Evolutionary conservation across 225 moss, liverwort and hornwort species (phyloP).

Genomic region (Pleurozium schreberi): DNA sequence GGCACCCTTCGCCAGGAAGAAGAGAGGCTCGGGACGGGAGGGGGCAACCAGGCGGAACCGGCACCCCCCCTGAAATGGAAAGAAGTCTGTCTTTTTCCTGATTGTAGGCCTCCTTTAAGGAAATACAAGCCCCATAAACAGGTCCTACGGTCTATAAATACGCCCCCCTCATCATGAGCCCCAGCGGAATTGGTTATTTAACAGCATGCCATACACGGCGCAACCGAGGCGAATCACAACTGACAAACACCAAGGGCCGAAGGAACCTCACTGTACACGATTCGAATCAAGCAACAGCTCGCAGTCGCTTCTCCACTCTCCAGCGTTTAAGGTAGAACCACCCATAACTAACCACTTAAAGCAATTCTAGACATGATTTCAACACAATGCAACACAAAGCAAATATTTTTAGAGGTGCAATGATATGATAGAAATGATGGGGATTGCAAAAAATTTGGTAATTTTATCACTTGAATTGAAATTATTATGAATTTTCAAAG

Average conservation of each 20-base stretch:
- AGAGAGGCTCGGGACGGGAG: background rate
- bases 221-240: background rate
- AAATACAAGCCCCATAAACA: too few relatives aligned
- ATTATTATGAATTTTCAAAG: too few relatives aligned
- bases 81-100: background rate
- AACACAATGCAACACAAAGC: too few relatives aligned
- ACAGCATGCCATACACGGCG: background rate
- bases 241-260: background rate
- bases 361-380: too few relatives aligned
- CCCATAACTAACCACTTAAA: too few relatives aligned
- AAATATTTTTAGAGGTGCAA: too few relatives aligned
- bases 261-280: background rate
- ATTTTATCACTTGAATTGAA: too few relatives aligned
- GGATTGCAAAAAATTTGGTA: too few relatives aligned
- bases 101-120: background rate
- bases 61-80: background rate
- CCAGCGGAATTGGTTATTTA: conserved; percentile 5
- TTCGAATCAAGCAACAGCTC: too few relatives aligned
- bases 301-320: too few relatives aligned
- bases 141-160: background rate
- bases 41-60: background rate
- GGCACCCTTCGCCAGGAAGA: background rate
- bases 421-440: too few relatives aligned
- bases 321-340: too few relatives aligned
- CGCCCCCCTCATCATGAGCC: background rate